Percentiles rank a stretch among this genome's conserved stretches.
Evolutionary conservation across 2,329 filamentous ascomycete species (phyloP).

Genomic region (Trichoderma koningiopsis): DNA sequence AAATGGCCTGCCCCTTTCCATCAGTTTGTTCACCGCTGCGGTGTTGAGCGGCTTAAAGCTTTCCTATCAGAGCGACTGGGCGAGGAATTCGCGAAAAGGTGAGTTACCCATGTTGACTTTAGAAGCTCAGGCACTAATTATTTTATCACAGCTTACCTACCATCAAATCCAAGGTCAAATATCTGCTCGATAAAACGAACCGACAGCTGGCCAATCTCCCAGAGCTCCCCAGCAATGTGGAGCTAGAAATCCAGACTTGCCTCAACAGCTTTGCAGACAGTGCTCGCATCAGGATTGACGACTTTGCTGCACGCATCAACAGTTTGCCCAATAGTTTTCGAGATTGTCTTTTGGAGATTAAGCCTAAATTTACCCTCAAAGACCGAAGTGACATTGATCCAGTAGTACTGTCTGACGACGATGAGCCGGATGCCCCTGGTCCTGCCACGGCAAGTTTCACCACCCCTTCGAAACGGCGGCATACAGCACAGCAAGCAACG

Average conservation of each 20-base stretch:
- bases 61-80: slow-evolving; percentile 57
- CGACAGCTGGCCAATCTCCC: slow-evolving; percentile 61
- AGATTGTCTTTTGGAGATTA: slow-evolving; percentile 47
- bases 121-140: background rate
- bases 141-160: slow-evolving; percentile 49
- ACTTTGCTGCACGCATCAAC: slow-evolving; percentile 50
- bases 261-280: slow-evolving; percentile 59
- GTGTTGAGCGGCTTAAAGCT: slow-evolving; percentile 54
- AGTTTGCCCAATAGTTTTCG: slow-evolving; percentile 55
- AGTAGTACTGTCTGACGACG: slow-evolving; percentile 43
- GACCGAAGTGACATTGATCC: slow-evolving; percentile 40
- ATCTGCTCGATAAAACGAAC: slow-evolving; percentile 54
- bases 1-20: slow-evolving; percentile 55
- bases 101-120: slow-evolving; percentile 23
- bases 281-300: slow-evolving; percentile 53
- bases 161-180: slow-evolving; percentile 55
- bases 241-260: slow-evolving; percentile 64
- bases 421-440: slow-evolving; percentile 41
- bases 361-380: slow-evolving; percentile 50
- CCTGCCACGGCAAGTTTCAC: slow-evolving; percentile 31
- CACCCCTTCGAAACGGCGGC: slow-evolving; percentile 37
- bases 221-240: slow-evolving; percentile 67
- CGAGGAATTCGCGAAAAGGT: slow-evolving; percentile 57
- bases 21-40: slow-evolving; percentile 51
- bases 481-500: slow-evolving; percentile 34